phyloP scores from a whole-genome alignment of 169 alveolate species.

The Plasmodium chabaudi region DNA sequence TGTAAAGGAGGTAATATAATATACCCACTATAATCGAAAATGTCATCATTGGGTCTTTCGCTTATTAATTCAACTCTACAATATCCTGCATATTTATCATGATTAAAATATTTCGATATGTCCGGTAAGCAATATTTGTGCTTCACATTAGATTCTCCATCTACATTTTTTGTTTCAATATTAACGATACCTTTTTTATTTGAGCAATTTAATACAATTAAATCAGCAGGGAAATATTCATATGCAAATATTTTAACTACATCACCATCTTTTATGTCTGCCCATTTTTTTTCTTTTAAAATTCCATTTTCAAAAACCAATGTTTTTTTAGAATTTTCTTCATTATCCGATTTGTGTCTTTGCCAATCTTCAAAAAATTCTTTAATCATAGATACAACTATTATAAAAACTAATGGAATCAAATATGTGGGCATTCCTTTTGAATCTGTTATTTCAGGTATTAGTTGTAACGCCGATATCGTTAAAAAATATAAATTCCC shows the following conservation, averaged over 20 bases:
- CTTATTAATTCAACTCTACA: conserved; percentile 76
- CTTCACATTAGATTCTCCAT: conserved; percentile 96
- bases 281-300: conserved; percentile 86
- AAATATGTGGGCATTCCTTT: conserved; percentile 93
- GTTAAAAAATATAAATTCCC: conserved; percentile 92
- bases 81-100: conserved; percentile 82
- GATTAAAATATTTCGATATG: conserved; percentile 76
- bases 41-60: conserved; percentile 78
- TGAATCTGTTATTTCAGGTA: conserved; percentile 89
- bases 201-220: conserved; percentile 91
- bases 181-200: conserved; percentile 93
- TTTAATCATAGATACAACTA: conserved; percentile 92
- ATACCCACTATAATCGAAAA: conserved; percentile 75
- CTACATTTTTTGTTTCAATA: conserved; percentile 90
- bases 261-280: conserved; percentile 93
- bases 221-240: conserved; percentile 96
- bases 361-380: conserved; percentile 94
- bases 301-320: conserved; percentile 84
- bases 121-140: conserved; percentile 88
- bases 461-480: conserved; percentile 90
- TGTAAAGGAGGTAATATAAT: conserved; percentile 74
- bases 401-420: conserved; percentile 93
- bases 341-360: conserved; percentile 92
- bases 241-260: conserved; percentile 91
- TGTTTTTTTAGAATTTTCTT: conserved; percentile 90